phyloP scores from a whole-genome alignment of 1,284 basidiomycete species.

The Golubevia sp. region DNA sequence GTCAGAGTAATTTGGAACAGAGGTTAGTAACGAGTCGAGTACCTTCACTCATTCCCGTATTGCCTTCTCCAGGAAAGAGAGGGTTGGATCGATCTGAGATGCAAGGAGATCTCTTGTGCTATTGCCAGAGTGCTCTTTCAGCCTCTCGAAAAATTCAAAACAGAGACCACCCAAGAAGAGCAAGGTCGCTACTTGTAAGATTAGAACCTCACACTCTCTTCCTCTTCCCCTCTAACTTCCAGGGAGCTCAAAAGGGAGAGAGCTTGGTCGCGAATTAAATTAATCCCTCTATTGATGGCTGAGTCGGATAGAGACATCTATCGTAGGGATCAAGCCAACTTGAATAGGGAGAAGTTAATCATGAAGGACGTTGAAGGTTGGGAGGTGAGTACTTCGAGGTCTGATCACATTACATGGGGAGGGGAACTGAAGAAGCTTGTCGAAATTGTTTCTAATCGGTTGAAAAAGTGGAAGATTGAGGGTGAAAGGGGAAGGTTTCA shows the following conservation, averaged over 20 bases:
- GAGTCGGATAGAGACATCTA: constrained; percentile 91
- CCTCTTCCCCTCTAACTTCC: constrained; percentile 12
- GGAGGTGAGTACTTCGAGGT: constrained; percentile 63
- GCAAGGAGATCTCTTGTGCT: not conserved
- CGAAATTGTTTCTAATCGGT: not conserved
- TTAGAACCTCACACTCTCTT: not conserved
- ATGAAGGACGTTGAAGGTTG: constrained; percentile 95
- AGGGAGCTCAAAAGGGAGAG: constrained; percentile 94
- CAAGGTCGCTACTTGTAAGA: too few relatives aligned
- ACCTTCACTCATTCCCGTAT: too few relatives aligned
- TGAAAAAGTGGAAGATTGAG: not conserved
- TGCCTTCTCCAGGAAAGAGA: not conserved
- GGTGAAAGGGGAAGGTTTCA: not conserved
- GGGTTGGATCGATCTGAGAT: not conserved
- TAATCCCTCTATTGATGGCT: constrained; percentile 82
- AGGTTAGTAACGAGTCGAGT: too few relatives aligned
- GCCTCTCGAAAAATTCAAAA: too few relatives aligned
- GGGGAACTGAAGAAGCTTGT: too few relatives aligned
- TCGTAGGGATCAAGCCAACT: constrained; percentile 78
- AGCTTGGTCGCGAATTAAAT: constrained; percentile 92
- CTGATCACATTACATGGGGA: too few relatives aligned
- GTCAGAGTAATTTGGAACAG: constrained; percentile 86
- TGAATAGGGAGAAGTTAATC: constrained; percentile 82
- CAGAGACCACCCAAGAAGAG: too few relatives aligned
- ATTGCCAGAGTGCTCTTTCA: not conserved